Evolutionary conservation across 78 protist species (phyloP).

Genomic region (Dictyostelium brefeldianum): DNA sequence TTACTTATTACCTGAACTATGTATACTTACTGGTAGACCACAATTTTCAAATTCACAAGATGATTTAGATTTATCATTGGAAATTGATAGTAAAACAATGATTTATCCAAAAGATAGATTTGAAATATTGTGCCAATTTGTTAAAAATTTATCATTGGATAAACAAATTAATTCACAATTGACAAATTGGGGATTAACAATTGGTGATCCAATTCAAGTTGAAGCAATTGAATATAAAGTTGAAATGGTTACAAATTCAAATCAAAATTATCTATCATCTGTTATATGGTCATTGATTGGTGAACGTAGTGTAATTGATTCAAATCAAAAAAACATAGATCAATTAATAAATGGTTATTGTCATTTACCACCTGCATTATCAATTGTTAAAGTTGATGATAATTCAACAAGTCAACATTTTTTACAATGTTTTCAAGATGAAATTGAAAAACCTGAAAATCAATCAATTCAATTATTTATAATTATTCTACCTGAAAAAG

Average conservation of each 20-base stretch:
- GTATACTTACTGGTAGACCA: conserved; percentile 33
- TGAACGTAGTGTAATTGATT: background rate
- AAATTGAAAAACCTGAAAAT: background rate
- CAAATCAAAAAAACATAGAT: background rate
- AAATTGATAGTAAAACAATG: conserved; percentile 2
- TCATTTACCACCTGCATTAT: background rate
- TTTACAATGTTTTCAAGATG: background rate
- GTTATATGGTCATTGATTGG: conserved; percentile 1
- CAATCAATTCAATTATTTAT: background rate
- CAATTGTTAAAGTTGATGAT: background rate
- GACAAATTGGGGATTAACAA: conserved; percentile 23
- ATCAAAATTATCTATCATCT: background rate
- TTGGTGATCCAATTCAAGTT: background rate
- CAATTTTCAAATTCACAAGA: background rate
- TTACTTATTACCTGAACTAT: conserved; percentile 52
- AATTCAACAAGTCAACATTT: background rate
- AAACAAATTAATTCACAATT: background rate
- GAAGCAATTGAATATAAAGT: background rate
- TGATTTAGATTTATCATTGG: background rate
- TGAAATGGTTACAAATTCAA: background rate
- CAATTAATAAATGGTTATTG: background rate
- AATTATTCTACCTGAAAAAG: background rate
- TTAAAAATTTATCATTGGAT: background rate
- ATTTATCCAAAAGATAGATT: conserved; percentile 7
- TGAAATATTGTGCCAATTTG: background rate